Percentiles rank a stretch among this genome's conserved stretches.
Evolutionary conservation across 495 filamentous ascomycete genomes (phyloP).

Genomic region (Hypoxylon crocopeplum): DNA sequence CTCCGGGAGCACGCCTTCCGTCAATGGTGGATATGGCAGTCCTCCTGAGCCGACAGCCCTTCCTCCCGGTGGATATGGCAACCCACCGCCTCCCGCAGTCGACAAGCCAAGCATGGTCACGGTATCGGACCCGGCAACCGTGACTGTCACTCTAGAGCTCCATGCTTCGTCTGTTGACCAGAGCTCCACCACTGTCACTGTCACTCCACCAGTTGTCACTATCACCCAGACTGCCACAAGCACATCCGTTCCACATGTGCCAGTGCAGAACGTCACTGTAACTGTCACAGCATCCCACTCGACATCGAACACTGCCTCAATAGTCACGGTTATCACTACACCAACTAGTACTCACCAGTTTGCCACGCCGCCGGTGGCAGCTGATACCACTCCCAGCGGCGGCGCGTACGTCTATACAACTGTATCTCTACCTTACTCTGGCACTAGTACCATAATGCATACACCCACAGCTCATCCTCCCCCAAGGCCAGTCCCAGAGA

Average conservation of each 20-base stretch:
- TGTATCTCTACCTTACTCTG: constrained; percentile 7
- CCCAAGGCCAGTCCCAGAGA: constrained; percentile 16
- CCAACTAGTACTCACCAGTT: background rate
- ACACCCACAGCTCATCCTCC: constrained; percentile 14
- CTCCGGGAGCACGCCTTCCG: constrained; percentile 1
- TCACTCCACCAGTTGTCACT: background rate
- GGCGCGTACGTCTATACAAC: constrained; percentile 24
- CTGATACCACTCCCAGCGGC: background rate
- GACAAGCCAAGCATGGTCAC: constrained; percentile 9
- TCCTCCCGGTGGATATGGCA: constrained; percentile 30
- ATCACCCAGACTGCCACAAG: constrained; percentile 10
- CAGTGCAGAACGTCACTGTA: constrained; percentile 12
- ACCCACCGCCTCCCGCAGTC: constrained; percentile 7
- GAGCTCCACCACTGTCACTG: background rate
- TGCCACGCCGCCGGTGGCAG: background rate
- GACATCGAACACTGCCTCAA: background rate
- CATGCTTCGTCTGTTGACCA: constrained; percentile 8
- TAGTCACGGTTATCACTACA: background rate
- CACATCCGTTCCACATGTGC: constrained; percentile 1
- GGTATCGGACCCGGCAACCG: constrained; percentile 7
- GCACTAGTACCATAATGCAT: background rate
- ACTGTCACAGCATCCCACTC: constrained; percentile 14
- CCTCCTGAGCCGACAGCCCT: constrained; percentile 9
- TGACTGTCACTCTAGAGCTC: constrained; percentile 12
- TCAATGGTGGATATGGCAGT: constrained; percentile 26